Conservation (phyloP, 164 flowering plant genomes). For the Stephania yunnanensis region DNA sequence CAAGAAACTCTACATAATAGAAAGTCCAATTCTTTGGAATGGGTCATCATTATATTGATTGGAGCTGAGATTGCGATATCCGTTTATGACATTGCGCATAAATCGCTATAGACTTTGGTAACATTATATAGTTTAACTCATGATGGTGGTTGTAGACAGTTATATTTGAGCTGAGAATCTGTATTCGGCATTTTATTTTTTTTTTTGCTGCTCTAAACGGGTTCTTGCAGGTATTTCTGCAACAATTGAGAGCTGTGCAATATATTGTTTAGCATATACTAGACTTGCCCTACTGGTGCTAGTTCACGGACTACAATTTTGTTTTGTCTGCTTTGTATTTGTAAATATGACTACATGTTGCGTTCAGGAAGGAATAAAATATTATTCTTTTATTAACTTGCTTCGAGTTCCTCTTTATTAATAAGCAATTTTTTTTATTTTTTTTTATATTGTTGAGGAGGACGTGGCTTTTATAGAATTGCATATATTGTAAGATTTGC, state of each 20-base stretch:
- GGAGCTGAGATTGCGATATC: constrained; percentile 76
- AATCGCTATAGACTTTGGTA: constrained; percentile 18
- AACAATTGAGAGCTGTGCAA: neutral
- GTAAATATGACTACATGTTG: too few relatives aligned
- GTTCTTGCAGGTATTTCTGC: neutral
- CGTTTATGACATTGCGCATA: constrained; percentile 57
- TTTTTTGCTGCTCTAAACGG: constrained; percentile 3
- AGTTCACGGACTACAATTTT: too few relatives aligned
- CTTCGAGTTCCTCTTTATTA: too few relatives aligned
- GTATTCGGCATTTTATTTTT: neutral
- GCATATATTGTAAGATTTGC: too few relatives aligned
- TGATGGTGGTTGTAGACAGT: neutral
- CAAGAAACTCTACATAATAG: constrained; percentile 91
- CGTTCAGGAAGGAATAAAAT: too few relatives aligned
- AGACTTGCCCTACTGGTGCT: neutral
- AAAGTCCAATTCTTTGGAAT: constrained; percentile 86
- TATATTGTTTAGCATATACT: neutral
- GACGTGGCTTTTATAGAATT: too few relatives aligned
- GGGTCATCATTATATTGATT: constrained; percentile 81
- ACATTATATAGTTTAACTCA: neutral
- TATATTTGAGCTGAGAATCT: neutral
- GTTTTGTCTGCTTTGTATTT: too few relatives aligned
- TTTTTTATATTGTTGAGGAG: too few relatives aligned
- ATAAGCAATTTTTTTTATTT: too few relatives aligned
- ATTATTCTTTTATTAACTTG: too few relatives aligned